These are phyloP conservation scores for Talaromyces sp. DNA, from an alignment of 2,329 filamentous ascomycete species.

Conservation along the genomic window DNA sequence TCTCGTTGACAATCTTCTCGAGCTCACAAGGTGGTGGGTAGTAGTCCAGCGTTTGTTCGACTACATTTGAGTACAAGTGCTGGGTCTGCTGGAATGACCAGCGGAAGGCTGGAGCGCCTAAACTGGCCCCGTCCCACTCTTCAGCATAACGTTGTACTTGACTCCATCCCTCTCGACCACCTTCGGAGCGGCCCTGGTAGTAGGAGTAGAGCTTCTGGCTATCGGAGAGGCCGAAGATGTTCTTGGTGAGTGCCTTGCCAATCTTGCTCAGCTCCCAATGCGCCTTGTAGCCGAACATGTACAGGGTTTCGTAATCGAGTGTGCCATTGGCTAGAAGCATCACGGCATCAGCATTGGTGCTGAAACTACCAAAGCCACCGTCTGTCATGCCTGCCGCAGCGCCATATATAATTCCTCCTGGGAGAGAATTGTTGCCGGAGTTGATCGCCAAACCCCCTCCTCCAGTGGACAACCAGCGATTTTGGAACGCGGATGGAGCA, in stretches of 20 bases:
- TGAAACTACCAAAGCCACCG: slow-evolving; percentile 46
- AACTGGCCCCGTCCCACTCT: slow-evolving; percentile 37
- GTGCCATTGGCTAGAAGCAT: slow-evolving; percentile 37
- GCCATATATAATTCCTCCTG: slow-evolving; percentile 42
- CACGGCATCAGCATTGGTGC: slow-evolving; percentile 31
- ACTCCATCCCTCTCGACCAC: slow-evolving; percentile 42
- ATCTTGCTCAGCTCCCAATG: slow-evolving; percentile 44
- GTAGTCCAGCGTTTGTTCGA: slow-evolving; percentile 34
- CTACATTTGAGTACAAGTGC: slow-evolving; percentile 31
- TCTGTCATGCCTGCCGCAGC: slow-evolving; percentile 45
- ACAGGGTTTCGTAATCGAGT: slow-evolving; percentile 45
- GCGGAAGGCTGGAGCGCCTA: slow-evolving; percentile 40
- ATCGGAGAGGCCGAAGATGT: slow-evolving; percentile 27
- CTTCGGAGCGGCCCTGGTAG: slow-evolving; percentile 48
- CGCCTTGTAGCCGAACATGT: slow-evolving; percentile 48
- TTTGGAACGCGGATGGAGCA: slow-evolving; percentile 37
- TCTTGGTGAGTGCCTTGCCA: slow-evolving; percentile 38
- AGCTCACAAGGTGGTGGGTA: slow-evolving; percentile 41
- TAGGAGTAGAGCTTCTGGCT: slow-evolving; percentile 26
- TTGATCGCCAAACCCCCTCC: slow-evolving; percentile 45
- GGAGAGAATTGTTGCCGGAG: slow-evolving; percentile 44
- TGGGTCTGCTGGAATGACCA: slow-evolving; percentile 36
- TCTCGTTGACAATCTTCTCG: slow-evolving; percentile 48
- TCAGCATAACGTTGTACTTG: slow-evolving; percentile 43
- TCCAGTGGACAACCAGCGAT: slow-evolving; percentile 42